Percentiles rank a stretch among this genome's conserved stretches.
Conservation (phyloP, 129 eudicot species). For the Flaveria brownii region DNA sequence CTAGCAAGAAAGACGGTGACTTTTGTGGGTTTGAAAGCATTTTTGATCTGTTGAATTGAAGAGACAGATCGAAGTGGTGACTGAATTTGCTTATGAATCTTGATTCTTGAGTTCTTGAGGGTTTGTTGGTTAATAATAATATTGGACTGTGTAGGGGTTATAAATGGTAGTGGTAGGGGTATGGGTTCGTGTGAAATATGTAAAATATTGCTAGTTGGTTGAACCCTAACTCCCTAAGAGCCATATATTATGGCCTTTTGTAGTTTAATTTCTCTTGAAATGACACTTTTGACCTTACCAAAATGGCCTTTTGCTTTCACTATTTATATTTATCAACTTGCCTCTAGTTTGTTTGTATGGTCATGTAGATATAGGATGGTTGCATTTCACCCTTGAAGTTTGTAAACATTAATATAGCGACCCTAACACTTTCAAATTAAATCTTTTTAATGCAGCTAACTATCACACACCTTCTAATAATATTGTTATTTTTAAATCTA, state of each 20-base stretch:
- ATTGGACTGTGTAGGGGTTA: conserved; percentile 1
- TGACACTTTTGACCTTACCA: conserved; percentile 20
- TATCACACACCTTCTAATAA: too few species aligned
- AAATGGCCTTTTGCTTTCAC: conserved; percentile 19
- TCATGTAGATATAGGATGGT: not conserved
- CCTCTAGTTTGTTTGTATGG: not conserved
- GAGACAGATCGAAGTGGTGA: not conserved
- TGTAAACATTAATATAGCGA: not conserved
- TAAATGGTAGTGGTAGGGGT: conserved; percentile 26
- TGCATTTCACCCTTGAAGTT: conserved; percentile 13
- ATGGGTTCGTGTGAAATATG: conserved; percentile 29
- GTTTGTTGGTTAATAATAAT: not conserved
- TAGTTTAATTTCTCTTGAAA: conserved; percentile 7
- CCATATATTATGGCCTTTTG: conserved; percentile 19
- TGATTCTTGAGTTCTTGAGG: conserved; percentile 1
- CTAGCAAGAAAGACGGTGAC: conserved; percentile 55
- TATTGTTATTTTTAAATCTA: too few species aligned
- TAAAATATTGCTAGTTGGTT: conserved; percentile 38
- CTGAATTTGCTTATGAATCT: not conserved
- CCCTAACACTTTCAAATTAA: not conserved
- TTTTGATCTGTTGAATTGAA: conserved; percentile 11
- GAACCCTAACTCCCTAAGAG: conserved; percentile 32
- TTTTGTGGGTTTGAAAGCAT: conserved; percentile 58
- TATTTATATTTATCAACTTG: conserved; percentile 28
- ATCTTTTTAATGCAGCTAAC: too few species aligned